Evolutionary conservation across 1,139 yeast species (phyloP), one percentile per base, ranked within the genome.

Genomic region (Taphrina confusa): DNA sequence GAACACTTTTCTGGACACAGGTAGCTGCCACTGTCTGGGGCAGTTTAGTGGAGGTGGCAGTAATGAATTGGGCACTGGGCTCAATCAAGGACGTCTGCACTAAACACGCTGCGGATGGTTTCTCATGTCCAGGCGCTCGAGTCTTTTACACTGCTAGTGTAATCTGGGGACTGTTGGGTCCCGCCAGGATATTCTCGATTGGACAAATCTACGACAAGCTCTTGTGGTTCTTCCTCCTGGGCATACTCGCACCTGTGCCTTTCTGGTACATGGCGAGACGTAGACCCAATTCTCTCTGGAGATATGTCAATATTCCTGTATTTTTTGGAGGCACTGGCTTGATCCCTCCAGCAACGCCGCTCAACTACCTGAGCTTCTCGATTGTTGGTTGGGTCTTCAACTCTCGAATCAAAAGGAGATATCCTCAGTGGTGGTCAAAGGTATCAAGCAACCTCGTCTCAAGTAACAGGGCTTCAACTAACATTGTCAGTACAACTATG

Each of bases 341-440:
- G 61, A 75, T 79, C 61, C 84, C 84, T 1, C 83, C 85, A 1
- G 82, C 82, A 1, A 78, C 82, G 3, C 77, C 80, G 33, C 77
- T 76, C 67, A 80, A 78, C 65, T 79, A 78, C 68, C 76, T 76
- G 27, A 72, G 81, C 5, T 80, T 76, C 68, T 76, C 79, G 61
- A 70, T 74, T 2, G 78, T 80, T 31, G 82, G 84, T 39, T 73
- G 80, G 55, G 64, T 74, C n/a, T 82, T 81, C 70, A 80, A 80
- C 57, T 81, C 73, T 71, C 77, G 73, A 70, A 69, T 82, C 63
- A 80, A 79, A 66, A 74, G 78, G 54, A 73, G 73, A 65, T 79
- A 77, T 73, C 78, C 80, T 68, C 76, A 76, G 65, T 83, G 86
- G 87, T 83, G 86, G 86, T 74, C 81, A 45, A 82, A 82, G n/a